Base-by-base conservation (phyloP, 2,329 filamentous ascomycete species). In the Cryphonectria naterciae region DNA sequence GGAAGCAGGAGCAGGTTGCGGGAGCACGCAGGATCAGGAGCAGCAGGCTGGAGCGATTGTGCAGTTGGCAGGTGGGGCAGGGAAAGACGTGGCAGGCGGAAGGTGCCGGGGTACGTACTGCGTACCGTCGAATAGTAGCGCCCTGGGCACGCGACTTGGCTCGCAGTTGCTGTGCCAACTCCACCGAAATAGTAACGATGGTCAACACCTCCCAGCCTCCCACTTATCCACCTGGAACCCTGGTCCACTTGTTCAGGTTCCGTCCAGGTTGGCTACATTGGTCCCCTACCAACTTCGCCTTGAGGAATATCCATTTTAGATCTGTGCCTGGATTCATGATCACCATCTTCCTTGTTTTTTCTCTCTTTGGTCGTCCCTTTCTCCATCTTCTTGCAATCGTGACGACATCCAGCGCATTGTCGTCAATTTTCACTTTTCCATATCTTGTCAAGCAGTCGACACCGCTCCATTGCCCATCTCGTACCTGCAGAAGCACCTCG, bases 341-440 rank as follows among this genome's bases (percentile, higher is more conserved):
- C 58, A 37, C n/a, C 58, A 32, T 68, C 58, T 68, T 61, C 58
- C 67, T 62, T 68, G 67, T 28, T 68, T 68, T 39, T 56, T 46
- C 32, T 43, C 19, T 19, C 4, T 17, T 22, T 6, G 43, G 17
- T 46, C 35, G 37, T 22, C 63, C 25, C 32, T 15, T 67, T 46
- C 43, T 62, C 10, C n/a, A 54, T 62, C n/a, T 1, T 46, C 39
- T 25, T 17, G 25, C 41, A 46, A 63, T 54, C 32, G 67, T 68
- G 67, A 68, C 67, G 67, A 68, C 67, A 68, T 68, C 17, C 25
- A 19, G 32, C 22, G 32, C 32, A n/a, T 7, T 39, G 15, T 22
- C 58, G 58, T 61, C 58, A 15, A 39, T 15, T 61, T 66, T 41
- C 49, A 67, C 54, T 58, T 67, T 39, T 67, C 35, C 19, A 41